Evolutionary conservation across 2,329 filamentous ascomycete species (phyloP).

Genomic region (Shiraia sp.): DNA sequence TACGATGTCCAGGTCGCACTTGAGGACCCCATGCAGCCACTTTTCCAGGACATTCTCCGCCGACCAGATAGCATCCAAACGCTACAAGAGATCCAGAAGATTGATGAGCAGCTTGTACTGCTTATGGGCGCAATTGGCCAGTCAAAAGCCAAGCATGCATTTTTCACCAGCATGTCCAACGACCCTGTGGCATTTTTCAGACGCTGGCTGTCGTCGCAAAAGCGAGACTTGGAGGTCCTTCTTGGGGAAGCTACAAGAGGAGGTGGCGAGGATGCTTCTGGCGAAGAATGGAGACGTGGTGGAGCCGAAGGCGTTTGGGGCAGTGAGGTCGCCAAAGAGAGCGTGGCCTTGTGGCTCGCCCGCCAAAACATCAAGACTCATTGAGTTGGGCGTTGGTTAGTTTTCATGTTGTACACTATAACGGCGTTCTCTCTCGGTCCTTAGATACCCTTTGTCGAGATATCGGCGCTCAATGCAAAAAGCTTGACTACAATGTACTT

Average conservation of each 20-base stretch:
- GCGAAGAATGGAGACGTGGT: conserved; percentile 71
- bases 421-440: conserved; percentile 1
- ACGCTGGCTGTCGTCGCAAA: conserved; percentile 89
- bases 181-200: conserved; percentile 84
- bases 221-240: conserved; percentile 85
- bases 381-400: conserved; percentile 7
- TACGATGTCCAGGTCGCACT: conserved; percentile 88
- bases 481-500: no score
- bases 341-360: conserved; percentile 64
- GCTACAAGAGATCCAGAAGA: conserved; percentile 72
- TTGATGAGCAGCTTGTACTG: conserved; percentile 85
- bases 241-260: conserved; percentile 75
- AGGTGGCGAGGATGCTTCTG: conserved; percentile 54
- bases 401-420: background rate
- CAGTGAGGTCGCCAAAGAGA: conserved; percentile 63
- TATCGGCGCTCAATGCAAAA: background rate
- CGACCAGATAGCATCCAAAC: conserved; percentile 58
- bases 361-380: conserved; percentile 37
- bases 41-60: conserved; percentile 56
- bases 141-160: conserved; percentile 87
- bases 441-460: conserved; percentile 1
- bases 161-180: conserved; percentile 76
- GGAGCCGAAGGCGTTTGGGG: conserved; percentile 67
- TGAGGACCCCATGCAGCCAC: conserved; percentile 79
- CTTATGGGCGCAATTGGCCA: conserved; percentile 81